Conservation (phyloP, 106 monocot species). For the Agapanthus africanus region DNA sequence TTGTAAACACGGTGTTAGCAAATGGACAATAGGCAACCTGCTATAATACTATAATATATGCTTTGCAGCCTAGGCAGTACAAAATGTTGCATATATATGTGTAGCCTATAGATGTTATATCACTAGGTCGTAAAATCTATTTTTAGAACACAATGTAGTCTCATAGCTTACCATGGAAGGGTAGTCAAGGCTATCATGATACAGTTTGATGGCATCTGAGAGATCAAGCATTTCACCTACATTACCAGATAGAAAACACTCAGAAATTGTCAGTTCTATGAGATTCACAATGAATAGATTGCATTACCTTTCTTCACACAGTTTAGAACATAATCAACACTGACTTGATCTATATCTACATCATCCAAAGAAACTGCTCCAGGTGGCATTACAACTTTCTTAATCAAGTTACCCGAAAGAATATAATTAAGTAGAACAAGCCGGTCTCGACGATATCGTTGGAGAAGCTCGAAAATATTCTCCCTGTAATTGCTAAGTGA, state of each 20-base stretch:
- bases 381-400: slow-evolving; percentile 95
- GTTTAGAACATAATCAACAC: slow-evolving; percentile 90
- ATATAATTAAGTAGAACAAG: slow-evolving; percentile 78
- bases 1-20: not conserved
- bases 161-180: slow-evolving; percentile 55
- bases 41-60: not conserved
- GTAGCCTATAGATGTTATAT: not conserved
- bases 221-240: slow-evolving; percentile 89
- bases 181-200: slow-evolving; percentile 89
- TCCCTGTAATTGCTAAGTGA: slow-evolving; percentile 33
- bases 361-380: slow-evolving; percentile 82
- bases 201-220: slow-evolving; percentile 76
- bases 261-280: not conserved
- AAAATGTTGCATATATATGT: not conserved
- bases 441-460: slow-evolving; percentile 79
- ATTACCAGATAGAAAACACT: not conserved
- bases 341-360: slow-evolving; percentile 81
- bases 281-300: not conserved
- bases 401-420: slow-evolving; percentile 86
- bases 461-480: slow-evolving; percentile 70
- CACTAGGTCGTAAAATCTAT: not conserved
- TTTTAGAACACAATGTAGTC: not conserved
- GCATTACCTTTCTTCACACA: slow-evolving; percentile 83
- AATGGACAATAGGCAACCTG: too few species aligned
- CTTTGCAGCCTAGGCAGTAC: not conserved